Evolutionary conservation across 2,329 filamentous ascomycete species (phyloP), one percentile per base, ranked within the genome.

Genomic region (Beauveria asiatica): DNA sequence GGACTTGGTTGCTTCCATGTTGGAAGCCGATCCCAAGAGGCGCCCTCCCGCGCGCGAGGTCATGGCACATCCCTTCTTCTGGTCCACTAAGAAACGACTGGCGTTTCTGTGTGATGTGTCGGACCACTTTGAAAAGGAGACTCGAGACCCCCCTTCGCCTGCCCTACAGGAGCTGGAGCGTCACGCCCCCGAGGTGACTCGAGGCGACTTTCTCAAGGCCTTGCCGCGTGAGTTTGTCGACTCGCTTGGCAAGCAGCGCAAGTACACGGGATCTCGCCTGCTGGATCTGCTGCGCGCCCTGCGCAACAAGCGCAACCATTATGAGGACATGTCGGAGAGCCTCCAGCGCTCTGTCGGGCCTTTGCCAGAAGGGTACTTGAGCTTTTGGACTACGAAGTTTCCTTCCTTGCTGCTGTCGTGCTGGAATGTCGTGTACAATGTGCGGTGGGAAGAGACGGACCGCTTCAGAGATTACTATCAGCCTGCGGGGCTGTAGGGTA

Each of bases 231-330:
- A 88, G 37, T 97, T 97, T 71, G 87, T 95, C 63, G 90, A 95
- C 44, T 93, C 88, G 2, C 80, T 97, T 7, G 92, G 92, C 61
- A 96, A 95, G 75, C 93, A 97, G 75, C 84, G 93, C 69, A 97
- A 96, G 74, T 99, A 99, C 74, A 94, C 89, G 0, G 92, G 92
- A 0, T 82, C 84, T 1, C 83, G 85, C 51, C 83, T 99, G 70
- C 76, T 99, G 59, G 94, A 99, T 73, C 79, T 99, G 23, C 76
- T 99, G 21, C 83, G 94, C 1, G 94, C 93, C 1, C 77, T 99
- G 60, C 82, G 94, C 25, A 99, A 99, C 75, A 99, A 99, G 82
- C 90, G 89, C 68, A 96, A 97, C 65, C 94, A 99, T 70, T 99
- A 97, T 71, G 92, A 96, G 69, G 94, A 99, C 72, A 93, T 99